Evolutionary conservation across 2,329 filamentous ascomycete genomes (phyloP).

Genomic region (Ophiostoma perfectum): DNA sequence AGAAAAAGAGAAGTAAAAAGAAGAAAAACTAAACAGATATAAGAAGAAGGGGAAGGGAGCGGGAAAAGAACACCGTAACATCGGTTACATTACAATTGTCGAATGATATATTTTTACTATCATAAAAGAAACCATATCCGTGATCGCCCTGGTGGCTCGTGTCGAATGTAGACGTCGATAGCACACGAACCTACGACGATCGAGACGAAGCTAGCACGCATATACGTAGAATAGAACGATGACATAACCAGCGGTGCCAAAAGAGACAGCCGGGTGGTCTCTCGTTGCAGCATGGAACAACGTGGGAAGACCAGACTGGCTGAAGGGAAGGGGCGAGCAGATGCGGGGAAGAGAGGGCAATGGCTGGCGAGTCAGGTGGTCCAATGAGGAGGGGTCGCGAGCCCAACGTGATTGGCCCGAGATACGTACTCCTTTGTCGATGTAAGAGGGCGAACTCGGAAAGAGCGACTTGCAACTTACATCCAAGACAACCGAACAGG

Average conservation of each 20-base stretch:
- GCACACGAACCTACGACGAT: background rate
- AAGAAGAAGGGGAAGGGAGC: too few species aligned
- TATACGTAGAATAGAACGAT: background rate
- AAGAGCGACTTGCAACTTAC: constrained; percentile 5
- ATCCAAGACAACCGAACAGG: background rate
- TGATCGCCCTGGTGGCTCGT: background rate
- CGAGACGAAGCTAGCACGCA: background rate
- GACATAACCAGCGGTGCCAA: constrained; percentile 16
- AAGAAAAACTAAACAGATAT: too few species aligned
- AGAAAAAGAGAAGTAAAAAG: background rate
- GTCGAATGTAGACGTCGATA: constrained; percentile 6
- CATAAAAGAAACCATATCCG: background rate
- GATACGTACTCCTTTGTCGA: constrained; percentile 12
- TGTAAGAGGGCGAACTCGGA: background rate
- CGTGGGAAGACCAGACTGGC: constrained; percentile 37
- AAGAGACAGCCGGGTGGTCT: constrained; percentile 22
- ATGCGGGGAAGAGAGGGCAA: constrained; percentile 9
- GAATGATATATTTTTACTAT: background rate
- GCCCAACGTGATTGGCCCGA: constrained; percentile 25
- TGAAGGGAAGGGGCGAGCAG: constrained; percentile 24
- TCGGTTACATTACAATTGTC: background rate
- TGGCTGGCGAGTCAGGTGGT: background rate
- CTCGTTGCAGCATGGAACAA: constrained; percentile 34
- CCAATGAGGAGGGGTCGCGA: constrained; percentile 22
- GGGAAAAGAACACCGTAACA: too few species aligned